These are phyloP conservation scores for Pythium rhizo-oryzae DNA, from an alignment of 352 stramenopile genomes.

Conservation along the genomic window DNA sequence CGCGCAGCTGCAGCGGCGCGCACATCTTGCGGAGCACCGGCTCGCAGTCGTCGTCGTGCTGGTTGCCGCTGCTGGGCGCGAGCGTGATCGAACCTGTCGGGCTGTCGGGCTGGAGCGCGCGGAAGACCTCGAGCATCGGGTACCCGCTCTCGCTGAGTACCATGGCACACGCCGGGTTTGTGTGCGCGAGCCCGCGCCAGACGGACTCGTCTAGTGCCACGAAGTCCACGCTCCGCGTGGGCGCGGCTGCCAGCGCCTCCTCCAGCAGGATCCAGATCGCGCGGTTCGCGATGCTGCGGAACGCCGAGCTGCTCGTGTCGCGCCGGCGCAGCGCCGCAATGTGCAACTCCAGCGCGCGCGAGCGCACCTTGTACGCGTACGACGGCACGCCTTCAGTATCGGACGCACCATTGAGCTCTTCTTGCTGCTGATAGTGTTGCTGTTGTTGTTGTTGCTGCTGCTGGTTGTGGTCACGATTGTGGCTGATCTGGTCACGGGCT, in stretches of 20 bases:
- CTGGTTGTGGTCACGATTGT: too few species aligned
- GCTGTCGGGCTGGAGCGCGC: slow-evolving; percentile 23
- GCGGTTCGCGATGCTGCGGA: slow-evolving; percentile 14
- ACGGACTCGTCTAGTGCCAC: too few species aligned
- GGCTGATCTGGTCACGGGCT: too few species aligned
- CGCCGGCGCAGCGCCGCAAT: slow-evolving; percentile 21
- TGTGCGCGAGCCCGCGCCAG: slow-evolving; percentile 1
- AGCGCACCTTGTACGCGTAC: slow-evolving; percentile 21
- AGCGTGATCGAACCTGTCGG: slow-evolving; percentile 27
- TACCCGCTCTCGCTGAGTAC: slow-evolving; percentile 20
- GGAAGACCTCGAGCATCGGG: slow-evolving; percentile 27
- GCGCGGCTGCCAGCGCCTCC: slow-evolving; percentile 17
- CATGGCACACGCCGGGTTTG: slow-evolving; percentile 14
- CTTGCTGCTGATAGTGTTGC: too few species aligned
- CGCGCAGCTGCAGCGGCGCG: slow-evolving; percentile 19
- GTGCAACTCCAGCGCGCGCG: slow-evolving; percentile 14
- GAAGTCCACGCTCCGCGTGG: too few species aligned
- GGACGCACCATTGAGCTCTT: too few species aligned
- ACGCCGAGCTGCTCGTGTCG: slow-evolving; percentile 6
- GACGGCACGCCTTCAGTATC: too few species aligned
- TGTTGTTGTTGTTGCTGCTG: background rate
- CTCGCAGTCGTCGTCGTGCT: background rate
- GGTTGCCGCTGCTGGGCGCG: background rate
- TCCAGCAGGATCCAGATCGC: slow-evolving; percentile 30
- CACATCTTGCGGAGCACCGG: slow-evolving; percentile 16